Evolutionary conservation across 2,329 filamentous ascomycete genomes (phyloP).

Genomic region (Penicillium paneum): DNA sequence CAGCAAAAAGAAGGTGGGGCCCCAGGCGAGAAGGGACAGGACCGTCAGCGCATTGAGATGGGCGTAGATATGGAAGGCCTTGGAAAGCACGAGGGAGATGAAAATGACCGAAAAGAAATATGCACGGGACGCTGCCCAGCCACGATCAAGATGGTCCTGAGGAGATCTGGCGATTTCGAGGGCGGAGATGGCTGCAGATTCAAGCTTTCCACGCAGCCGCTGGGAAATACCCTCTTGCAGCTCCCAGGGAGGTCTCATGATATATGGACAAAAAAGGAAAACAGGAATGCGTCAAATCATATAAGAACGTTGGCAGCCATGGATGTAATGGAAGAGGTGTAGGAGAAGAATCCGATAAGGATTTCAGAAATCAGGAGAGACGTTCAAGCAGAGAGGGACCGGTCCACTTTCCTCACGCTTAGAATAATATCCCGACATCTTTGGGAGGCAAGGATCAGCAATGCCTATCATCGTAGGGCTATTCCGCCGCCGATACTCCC

Average conservation of each 20-base stretch:
- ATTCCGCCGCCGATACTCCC: not conserved
- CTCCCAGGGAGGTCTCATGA: slow-evolving; percentile 7
- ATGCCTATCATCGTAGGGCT: not conserved
- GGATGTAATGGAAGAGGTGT: not conserved
- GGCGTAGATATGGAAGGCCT: slow-evolving; percentile 12
- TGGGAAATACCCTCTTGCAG: not conserved
- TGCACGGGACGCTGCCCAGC: slow-evolving; percentile 7
- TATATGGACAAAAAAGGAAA: not conserved
- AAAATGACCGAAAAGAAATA: slow-evolving; percentile 16
- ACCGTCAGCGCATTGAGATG: slow-evolving; percentile 5
- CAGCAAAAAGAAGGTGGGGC: slow-evolving; percentile 14
- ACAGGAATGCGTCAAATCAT: not conserved
- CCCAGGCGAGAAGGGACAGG: slow-evolving; percentile 7
- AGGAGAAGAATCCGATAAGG: not conserved
- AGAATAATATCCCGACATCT: not conserved
- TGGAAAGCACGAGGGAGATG: slow-evolving; percentile 11
- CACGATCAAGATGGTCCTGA: slow-evolving; percentile 8
- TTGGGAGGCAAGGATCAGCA: not conserved
- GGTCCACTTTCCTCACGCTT: not conserved
- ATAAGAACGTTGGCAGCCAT: not conserved
- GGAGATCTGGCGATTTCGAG: slow-evolving; percentile 10
- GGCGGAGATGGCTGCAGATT: not conserved
- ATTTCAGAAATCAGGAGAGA: not conserved
- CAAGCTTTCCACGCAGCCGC: not conserved
- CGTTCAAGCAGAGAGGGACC: not conserved